Evolutionary conservation across 169 alveolate genomes (phyloP).

Genomic region (Plasmodium coatneyi): DNA sequence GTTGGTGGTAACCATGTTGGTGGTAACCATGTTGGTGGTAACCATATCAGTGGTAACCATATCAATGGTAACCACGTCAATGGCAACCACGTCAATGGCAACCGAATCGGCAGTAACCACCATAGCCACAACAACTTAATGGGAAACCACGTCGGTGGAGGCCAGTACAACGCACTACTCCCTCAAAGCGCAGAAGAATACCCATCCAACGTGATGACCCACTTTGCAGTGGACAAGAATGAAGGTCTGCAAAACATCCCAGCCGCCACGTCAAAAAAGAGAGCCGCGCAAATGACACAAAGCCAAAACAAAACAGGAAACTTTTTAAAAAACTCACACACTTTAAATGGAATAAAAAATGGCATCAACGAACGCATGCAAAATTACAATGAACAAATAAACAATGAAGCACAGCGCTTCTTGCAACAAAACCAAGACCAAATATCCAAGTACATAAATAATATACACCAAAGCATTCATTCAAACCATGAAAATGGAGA

Average conservation of each 20-base stretch:
- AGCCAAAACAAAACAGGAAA: conserved; percentile 28
- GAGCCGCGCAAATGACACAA: conserved; percentile 33
- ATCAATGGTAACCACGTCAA: not conserved
- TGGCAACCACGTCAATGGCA: not conserved
- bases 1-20: not conserved
- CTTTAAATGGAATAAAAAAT: conserved; percentile 33
- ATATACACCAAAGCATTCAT: conserved; percentile 5
- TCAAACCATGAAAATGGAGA: conserved; percentile 3
- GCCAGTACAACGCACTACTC: conserved; percentile 17
- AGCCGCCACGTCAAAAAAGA: conserved; percentile 26
- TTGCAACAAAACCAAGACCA: conserved; percentile 48
- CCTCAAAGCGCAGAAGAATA: conserved; percentile 8
- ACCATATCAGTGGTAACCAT: not conserved
- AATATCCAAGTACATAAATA: conserved; percentile 29
- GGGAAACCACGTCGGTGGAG: not conserved
- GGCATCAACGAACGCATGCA: conserved; percentile 4
- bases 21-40: not conserved
- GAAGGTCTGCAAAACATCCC: conserved; percentile 25
- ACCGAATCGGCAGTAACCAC: not conserved
- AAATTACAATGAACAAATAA: conserved; percentile 8
- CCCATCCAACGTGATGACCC: not conserved
- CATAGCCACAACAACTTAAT: not conserved
- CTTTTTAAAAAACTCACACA: conserved; percentile 36
- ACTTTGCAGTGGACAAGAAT: conserved; percentile 17
- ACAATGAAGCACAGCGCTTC: conserved; percentile 37